Conservation (phyloP, 2,329 filamentous ascomycete species). For the Madurella mycetomatis region DNA sequence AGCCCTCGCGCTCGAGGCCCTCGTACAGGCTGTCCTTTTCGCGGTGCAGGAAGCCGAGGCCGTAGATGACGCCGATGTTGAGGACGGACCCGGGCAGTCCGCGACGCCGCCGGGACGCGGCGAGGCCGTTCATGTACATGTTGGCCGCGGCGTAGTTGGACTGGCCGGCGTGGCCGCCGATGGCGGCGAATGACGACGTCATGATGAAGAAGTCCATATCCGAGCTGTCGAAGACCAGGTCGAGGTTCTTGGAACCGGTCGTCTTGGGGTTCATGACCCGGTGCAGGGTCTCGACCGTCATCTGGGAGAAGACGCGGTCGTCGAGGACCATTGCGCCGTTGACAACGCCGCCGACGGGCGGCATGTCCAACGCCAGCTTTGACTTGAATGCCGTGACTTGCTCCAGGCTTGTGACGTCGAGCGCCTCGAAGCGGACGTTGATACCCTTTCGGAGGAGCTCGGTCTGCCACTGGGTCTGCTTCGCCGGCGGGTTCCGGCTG, state of each 20-base stretch:
- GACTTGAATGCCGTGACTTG: conserved; percentile 30
- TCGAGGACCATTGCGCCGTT: conserved; percentile 45
- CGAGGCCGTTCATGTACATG: conserved; percentile 45
- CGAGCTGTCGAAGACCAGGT: conserved; percentile 31
- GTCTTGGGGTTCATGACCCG: conserved; percentile 40
- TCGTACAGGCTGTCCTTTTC: conserved; percentile 38
- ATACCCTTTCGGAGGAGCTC: conserved; percentile 29
- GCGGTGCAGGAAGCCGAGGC: conserved; percentile 40
- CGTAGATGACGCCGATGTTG: conserved; percentile 45
- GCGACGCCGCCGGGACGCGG: conserved; percentile 33
- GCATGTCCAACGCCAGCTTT: conserved; percentile 23
- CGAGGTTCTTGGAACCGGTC: conserved; percentile 37
- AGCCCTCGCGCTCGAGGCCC: conserved; percentile 41
- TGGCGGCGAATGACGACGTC: conserved; percentile 43
- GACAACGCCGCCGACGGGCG: conserved; percentile 36
- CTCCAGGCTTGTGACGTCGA: conserved; percentile 29
- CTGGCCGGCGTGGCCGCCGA: conserved; percentile 42
- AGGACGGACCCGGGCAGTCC: conserved; percentile 37
- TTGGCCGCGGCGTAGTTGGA: conserved; percentile 44
- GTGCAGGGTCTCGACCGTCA: conserved; percentile 35
- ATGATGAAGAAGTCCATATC: conserved; percentile 44
- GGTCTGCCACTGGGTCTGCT: conserved; percentile 30
- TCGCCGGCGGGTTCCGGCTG: conserved; percentile 35
- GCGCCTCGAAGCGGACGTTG: conserved; percentile 22
- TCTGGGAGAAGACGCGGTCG: conserved; percentile 39